These are phyloP conservation scores for Didymellaceae sp. DNA, from an alignment of 2,329 filamentous ascomycete species.

Conservation along the genomic window DNA sequence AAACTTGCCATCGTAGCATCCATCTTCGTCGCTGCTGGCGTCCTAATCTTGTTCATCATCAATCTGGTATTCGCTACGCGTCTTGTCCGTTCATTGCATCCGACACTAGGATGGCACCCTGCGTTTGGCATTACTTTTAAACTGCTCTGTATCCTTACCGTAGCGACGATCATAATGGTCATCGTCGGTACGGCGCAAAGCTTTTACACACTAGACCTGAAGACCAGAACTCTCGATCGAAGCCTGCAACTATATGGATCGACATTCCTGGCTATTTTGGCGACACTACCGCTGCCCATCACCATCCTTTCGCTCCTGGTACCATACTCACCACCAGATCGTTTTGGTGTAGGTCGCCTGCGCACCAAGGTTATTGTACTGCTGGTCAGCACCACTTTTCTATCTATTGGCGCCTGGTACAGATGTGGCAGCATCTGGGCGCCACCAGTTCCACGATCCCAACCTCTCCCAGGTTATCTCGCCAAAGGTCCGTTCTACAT, in stretches of 20 bases:
- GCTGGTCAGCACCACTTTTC: conserved; percentile 62
- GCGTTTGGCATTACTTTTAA: conserved; percentile 61
- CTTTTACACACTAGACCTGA: conserved; percentile 68
- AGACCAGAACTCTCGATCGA: conserved; percentile 61
- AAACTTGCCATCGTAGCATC: conserved; percentile 63
- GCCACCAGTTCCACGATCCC: conserved; percentile 54
- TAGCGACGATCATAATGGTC: conserved; percentile 67
- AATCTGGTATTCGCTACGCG: conserved; percentile 81
- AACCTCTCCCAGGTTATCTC: conserved; percentile 71
- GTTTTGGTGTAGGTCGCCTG: conserved; percentile 74
- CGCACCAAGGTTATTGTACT: conserved; percentile 71
- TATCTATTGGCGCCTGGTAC: conserved; percentile 74
- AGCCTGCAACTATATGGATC: conserved; percentile 68
- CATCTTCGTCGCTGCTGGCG: conserved; percentile 75
- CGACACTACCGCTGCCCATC: conserved; percentile 71
- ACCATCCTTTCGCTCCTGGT: conserved; percentile 56
- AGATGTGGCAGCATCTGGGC: conserved; percentile 66
- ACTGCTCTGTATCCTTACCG: conserved; percentile 64
- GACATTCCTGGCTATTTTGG: conserved; percentile 68
- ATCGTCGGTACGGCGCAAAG: conserved; percentile 69
- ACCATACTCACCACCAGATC: conserved; percentile 51
- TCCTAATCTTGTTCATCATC: conserved; percentile 76
- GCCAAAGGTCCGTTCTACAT: conserved; percentile 76
- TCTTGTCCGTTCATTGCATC: conserved; percentile 75
- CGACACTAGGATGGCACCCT: conserved; percentile 71